phyloP scores from a whole-genome alignment of 1,284 basidiomycete genomes.

The Rhizopogon hawkerae region DNA sequence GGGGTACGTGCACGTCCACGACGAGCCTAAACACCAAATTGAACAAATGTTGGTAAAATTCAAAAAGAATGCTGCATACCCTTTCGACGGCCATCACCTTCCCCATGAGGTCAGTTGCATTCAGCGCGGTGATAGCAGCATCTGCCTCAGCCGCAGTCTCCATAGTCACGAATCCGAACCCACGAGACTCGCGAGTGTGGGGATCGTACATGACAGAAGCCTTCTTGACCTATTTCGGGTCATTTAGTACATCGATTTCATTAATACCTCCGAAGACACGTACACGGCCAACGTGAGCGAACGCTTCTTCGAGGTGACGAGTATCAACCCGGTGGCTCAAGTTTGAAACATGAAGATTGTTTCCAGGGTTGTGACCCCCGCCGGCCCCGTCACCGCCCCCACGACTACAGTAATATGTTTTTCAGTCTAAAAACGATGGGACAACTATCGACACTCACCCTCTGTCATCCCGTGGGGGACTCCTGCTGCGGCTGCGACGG shows the following conservation, averaged over 20 bases:
- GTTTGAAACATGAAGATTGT: conserved; percentile 94
- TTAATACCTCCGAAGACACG: conserved; percentile 23
- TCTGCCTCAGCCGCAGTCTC: conserved; percentile 82
- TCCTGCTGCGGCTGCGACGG: conserved; percentile 62
- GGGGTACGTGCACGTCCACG: conserved; percentile 91
- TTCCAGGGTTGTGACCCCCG: conserved; percentile 73
- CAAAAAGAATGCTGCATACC: conserved; percentile 34
- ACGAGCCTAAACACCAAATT: conserved; percentile 55
- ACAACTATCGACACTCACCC: conserved; percentile 33
- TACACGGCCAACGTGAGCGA: conserved; percentile 86
- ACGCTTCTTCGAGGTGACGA: conserved; percentile 79
- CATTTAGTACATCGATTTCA: neutral
- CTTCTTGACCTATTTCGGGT: conserved; percentile 58
- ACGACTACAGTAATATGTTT: conserved; percentile 9
- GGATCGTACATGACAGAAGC: conserved; percentile 96
- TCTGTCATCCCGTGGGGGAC: conserved; percentile 51
- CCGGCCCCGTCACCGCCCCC: conserved; percentile 16
- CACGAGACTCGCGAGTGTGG: conserved; percentile 91
- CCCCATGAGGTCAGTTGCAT: conserved; percentile 79
- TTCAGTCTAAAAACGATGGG: conserved; percentile 1
- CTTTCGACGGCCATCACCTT: conserved; percentile 84
- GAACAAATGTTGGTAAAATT: conserved; percentile 7
- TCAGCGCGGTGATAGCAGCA: conserved; percentile 77
- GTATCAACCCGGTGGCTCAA: conserved; percentile 76
- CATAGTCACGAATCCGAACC: conserved; percentile 98